phyloP scores from a whole-genome alignment of 495 filamentous ascomycete species.

The Clohesyomyces aquaticus region DNA sequence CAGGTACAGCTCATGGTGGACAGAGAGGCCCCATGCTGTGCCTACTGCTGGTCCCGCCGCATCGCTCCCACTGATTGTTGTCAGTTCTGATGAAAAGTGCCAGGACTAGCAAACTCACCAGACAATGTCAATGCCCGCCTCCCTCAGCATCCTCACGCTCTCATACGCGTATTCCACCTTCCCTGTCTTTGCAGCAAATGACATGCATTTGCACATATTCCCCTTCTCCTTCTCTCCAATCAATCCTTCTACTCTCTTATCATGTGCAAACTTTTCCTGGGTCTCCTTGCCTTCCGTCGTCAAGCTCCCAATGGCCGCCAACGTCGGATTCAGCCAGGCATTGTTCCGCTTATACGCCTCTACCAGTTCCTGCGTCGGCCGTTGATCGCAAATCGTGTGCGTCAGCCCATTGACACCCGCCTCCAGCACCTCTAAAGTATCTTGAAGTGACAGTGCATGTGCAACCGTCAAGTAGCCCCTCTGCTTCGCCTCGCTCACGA shows the following conservation, averaged over 20 bases:
- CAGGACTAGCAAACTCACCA: too few relatives aligned
- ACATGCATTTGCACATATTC: constrained; percentile 44
- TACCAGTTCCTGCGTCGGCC: constrained; percentile 43
- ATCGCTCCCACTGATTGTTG: constrained; percentile 42
- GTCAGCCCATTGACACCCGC: constrained; percentile 46
- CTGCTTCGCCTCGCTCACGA: constrained; percentile 44
- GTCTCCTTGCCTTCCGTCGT: constrained; percentile 44
- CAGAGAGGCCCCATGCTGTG: constrained; percentile 44
- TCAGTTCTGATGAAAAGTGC: background rate
- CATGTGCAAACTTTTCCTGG: constrained; percentile 45
- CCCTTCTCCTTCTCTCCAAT: constrained; percentile 40
- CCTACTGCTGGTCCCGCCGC: constrained; percentile 45
- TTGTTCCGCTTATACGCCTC: constrained; percentile 46
- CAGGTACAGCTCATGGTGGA: constrained; percentile 47
- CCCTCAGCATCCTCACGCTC: constrained; percentile 43
- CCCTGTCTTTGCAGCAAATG: constrained; percentile 24
- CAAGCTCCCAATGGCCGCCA: constrained; percentile 41
- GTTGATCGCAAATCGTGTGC: constrained; percentile 44
- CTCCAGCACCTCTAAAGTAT: constrained; percentile 44
- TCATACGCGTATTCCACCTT: constrained; percentile 45
- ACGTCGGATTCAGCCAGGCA: constrained; percentile 46
- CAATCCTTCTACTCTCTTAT: constrained; percentile 38
- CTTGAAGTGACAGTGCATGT: constrained; percentile 41
- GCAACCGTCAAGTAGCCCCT: constrained; percentile 43
- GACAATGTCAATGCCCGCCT: constrained; percentile 43